phyloP scores from a whole-genome alignment of 192 early-diverging fungal species.

The Helicostylum pulchrum region DNA sequence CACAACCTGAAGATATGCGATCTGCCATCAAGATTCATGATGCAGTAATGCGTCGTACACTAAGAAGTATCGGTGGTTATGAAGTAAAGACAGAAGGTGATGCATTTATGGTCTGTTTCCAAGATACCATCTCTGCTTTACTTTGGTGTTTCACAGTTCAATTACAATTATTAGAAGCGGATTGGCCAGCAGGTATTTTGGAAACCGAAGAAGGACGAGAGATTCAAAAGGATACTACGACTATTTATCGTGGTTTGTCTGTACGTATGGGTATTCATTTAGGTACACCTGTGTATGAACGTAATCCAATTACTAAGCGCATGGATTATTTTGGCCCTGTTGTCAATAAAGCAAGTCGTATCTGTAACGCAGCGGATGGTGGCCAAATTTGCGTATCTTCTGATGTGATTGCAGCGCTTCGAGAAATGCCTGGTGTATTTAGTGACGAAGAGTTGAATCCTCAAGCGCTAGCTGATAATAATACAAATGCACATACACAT shows the following conservation, averaged over 20 bases:
- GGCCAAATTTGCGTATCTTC: slow-evolving; percentile 87
- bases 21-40: slow-evolving; percentile 86
- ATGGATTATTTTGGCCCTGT: slow-evolving; percentile 98
- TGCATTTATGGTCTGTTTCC: slow-evolving; percentile 91
- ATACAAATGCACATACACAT: not conserved
- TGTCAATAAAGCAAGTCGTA: slow-evolving; percentile 84
- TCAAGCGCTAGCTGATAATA: slow-evolving; percentile 8
- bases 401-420: slow-evolving; percentile 54
- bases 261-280: slow-evolving; percentile 95
- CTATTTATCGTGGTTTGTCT: slow-evolving; percentile 82
- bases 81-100: slow-evolving; percentile 97
- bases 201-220: slow-evolving; percentile 72
- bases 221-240: slow-evolving; percentile 58
- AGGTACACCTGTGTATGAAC: slow-evolving; percentile 82
- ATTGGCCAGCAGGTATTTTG: slow-evolving; percentile 87
- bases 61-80: slow-evolving; percentile 83
- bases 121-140: slow-evolving; percentile 72
- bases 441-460: slow-evolving; percentile 7
- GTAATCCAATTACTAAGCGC: slow-evolving; percentile 82
- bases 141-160: slow-evolving; percentile 90
- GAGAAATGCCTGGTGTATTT: slow-evolving; percentile 32
- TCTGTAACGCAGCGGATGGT: slow-evolving; percentile 82
- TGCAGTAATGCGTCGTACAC: slow-evolving; percentile 72
- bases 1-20: slow-evolving; percentile 75
- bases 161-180: slow-evolving; percentile 69